phyloP scores from a whole-genome alignment of 2,329 filamentous ascomycete genomes.

The Ascochyta koolunga region DNA sequence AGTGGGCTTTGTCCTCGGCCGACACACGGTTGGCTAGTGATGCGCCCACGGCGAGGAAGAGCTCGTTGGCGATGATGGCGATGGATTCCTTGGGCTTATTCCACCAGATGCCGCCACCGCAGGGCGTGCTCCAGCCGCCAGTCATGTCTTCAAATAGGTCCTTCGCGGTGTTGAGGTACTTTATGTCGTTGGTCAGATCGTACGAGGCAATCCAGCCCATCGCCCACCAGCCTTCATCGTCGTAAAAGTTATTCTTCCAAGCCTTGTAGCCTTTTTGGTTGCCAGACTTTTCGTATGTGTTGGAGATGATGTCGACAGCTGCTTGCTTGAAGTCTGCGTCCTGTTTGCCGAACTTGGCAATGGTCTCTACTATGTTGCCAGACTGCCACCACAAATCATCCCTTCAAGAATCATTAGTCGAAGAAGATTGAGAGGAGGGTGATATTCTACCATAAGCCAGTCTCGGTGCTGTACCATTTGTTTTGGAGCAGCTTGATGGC shows the following conservation, averaged over 20 bases:
- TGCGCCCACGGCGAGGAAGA: constrained; percentile 61
- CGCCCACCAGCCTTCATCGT: constrained; percentile 70
- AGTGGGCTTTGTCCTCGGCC: constrained; percentile 45
- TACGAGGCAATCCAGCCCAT: constrained; percentile 63
- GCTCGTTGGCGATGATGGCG: constrained; percentile 64
- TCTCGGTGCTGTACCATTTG: constrained; percentile 42
- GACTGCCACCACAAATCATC: constrained; percentile 47
- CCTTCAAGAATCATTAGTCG: constrained; percentile 11
- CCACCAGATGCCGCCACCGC: constrained; percentile 62
- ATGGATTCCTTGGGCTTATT: constrained; percentile 60
- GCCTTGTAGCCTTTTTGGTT: constrained; percentile 31
- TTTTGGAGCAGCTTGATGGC: constrained; percentile 39
- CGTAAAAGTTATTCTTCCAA: constrained; percentile 62
- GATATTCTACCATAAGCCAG: constrained; percentile 40
- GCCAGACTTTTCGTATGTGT: constrained; percentile 41
- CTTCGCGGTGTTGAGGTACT: constrained; percentile 62
- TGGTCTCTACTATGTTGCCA: constrained; percentile 44
- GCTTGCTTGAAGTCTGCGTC: constrained; percentile 37
- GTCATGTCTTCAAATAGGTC: constrained; percentile 64
- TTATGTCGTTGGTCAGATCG: constrained; percentile 59
- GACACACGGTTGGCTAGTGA: constrained; percentile 59
- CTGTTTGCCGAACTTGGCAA: constrained; percentile 40
- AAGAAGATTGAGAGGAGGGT: background rate
- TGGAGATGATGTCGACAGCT: constrained; percentile 39
- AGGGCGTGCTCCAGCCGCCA: constrained; percentile 56